Base-by-base conservation (phyloP, 371 early-diverging fungal species). In the Mucor circinelloides region DNA sequence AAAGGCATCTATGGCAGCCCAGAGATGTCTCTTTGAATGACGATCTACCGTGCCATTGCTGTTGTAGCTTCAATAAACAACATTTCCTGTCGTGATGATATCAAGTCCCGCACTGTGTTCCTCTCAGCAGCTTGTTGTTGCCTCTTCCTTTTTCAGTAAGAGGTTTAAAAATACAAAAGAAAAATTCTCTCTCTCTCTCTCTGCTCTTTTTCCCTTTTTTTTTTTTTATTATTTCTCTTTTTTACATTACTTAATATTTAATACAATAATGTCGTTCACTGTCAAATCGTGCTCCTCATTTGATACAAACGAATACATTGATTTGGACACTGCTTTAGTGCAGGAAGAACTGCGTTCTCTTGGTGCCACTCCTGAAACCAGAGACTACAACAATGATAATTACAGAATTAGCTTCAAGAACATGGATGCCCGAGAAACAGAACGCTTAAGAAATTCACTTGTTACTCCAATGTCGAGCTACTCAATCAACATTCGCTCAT, bases 401-500 rank as follows among this genome's bases (percentile, higher is more conserved):
- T 59, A 40, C 31, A 30, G 42, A 64, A 55, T 65, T 9, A 70
- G 63, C 36, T 58, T 70, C 30, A 60, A 58, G 36, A 70, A 62
- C 28, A 56, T 66, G 17, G 71, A 70, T 31, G 66, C 61, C 1
- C 23, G 36, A 15, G 66, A 61, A 21, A 27, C 60, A 15, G 62
- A 66, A 38, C 25, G 34, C 23, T 32, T 70, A 28, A 46, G 60
- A 42, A 44, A 62, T 6, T 44, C 62, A 28, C 60, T 72, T 28
- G 50, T 72, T 5, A 72, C 73, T 5, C 73, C 73, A 32, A 27
- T 60, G 36, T 57, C 73, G 5, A 58, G 32, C 15, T 23, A 23
- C 15, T 28, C 46, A 7, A 56, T 25, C 27, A n/a, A 15, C 6
- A 0, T 27, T 7, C 27, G 40, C n/a, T 32, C 27, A 1, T 9